A percentile compares a stretch with the other conserved stretches of the same genome.
Conservation (phyloP, 2,329 filamentous ascomycete species). For the Pseudogymnoascus sp. region DNA sequence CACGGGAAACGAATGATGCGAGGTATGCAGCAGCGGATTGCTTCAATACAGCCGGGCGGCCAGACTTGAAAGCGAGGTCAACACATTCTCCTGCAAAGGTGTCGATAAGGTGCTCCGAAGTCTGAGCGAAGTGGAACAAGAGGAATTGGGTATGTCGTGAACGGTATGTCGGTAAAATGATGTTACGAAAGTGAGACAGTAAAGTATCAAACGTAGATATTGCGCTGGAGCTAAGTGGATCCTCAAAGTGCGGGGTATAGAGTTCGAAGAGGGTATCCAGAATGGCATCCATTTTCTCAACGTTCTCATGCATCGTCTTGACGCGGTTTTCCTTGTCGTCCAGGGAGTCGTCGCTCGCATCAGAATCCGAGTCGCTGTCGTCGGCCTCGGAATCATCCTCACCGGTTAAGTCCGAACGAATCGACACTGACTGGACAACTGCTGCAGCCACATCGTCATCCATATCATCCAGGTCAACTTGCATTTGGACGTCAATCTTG, state of each 20-base stretch:
- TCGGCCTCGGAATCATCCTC: slow-evolving; percentile 45
- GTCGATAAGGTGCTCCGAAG: slow-evolving; percentile 69
- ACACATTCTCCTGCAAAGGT: slow-evolving; percentile 76
- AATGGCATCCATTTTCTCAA: slow-evolving; percentile 86
- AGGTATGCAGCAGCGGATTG: slow-evolving; percentile 88
- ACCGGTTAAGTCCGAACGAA: slow-evolving; percentile 34
- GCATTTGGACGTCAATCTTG: slow-evolving; percentile 92
- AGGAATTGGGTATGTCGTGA: slow-evolving; percentile 93
- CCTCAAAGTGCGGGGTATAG: slow-evolving; percentile 67
- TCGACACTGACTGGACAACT: slow-evolving; percentile 51
- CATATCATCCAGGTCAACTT: slow-evolving; percentile 85
- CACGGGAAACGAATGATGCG: slow-evolving; percentile 88
- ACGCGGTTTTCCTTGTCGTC: slow-evolving; percentile 58
- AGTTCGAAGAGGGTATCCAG: slow-evolving; percentile 82
- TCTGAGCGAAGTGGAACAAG: slow-evolving; percentile 90
- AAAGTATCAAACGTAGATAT: slow-evolving; percentile 72
- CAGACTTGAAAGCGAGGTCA: slow-evolving; percentile 59
- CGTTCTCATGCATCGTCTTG: slow-evolving; percentile 69
- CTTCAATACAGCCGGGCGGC: slow-evolving; percentile 63
- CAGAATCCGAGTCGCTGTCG: slow-evolving; percentile 64
- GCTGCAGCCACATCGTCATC: slow-evolving; percentile 81
- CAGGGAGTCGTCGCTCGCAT: slow-evolving; percentile 63
- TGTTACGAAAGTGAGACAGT: slow-evolving; percentile 76
- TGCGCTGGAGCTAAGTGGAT: slow-evolving; percentile 62
- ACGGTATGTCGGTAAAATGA: slow-evolving; percentile 84